Conservation (phyloP, 192 early-diverging fungal genomes). For the Chytriomyces confervae region DNA sequence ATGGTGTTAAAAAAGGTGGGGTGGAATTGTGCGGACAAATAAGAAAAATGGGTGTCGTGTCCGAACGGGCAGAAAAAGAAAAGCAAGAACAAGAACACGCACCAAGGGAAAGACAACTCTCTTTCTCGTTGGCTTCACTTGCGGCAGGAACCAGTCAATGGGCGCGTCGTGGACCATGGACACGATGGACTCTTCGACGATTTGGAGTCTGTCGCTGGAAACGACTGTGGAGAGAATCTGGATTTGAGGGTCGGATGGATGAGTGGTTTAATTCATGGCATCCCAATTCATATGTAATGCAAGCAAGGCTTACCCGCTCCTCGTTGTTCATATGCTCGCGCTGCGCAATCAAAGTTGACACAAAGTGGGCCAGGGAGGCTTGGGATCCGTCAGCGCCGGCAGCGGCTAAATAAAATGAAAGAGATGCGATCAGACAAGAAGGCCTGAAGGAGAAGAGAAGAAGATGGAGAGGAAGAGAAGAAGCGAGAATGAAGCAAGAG, state of each 20-base stretch:
- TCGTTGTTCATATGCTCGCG: slow-evolving; percentile 1
- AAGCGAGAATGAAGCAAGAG: too few relatives aligned
- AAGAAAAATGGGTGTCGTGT: slow-evolving; percentile 26
- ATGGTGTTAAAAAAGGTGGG: not conserved
- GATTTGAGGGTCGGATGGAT: not conserved
- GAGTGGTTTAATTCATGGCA: not conserved
- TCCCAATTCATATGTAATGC: slow-evolving; percentile 1
- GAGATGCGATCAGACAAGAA: too few relatives aligned
- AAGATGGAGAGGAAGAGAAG: too few relatives aligned
- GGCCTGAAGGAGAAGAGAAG: too few relatives aligned
- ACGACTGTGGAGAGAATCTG: slow-evolving; percentile 24
- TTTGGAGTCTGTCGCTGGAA: not conserved
- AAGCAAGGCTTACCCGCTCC: slow-evolving; percentile 14
- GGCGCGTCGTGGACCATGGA: slow-evolving; percentile 46
- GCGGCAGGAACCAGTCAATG: slow-evolving; percentile 58
- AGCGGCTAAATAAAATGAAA: not conserved
- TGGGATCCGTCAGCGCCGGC: slow-evolving; percentile 30
- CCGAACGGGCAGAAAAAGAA: not conserved
- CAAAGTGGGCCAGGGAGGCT: slow-evolving; percentile 20
- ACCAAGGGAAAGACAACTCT: slow-evolving; percentile 42
- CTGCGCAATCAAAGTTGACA: slow-evolving; percentile 27
- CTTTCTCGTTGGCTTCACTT: slow-evolving; percentile 54
- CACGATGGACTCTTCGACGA: slow-evolving; percentile 54
- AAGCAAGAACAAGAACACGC: not conserved
- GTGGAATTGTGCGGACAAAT: not conserved